These are phyloP conservation scores for Morella rubra DNA, from an alignment of 306 rosid genomes.

Conservation along the genomic window DNA sequence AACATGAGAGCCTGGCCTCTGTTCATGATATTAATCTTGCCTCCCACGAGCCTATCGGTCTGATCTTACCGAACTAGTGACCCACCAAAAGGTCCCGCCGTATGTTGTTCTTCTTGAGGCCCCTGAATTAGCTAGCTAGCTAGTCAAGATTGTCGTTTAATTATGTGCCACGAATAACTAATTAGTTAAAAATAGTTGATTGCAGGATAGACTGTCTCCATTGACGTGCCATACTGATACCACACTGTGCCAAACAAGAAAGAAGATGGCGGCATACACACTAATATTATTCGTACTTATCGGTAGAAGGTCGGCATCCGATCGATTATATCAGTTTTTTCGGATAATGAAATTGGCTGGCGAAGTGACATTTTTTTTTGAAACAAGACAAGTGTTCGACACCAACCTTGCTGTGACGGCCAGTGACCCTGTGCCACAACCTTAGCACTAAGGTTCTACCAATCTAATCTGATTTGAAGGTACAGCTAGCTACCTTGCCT, in stretches of 20 bases:
- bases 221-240: constrained; percentile 31
- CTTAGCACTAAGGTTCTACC: not conserved
- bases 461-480: too few relatives aligned
- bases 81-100: not conserved
- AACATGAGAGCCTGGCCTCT: not conserved
- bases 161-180: constrained; percentile 25
- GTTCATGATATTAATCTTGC: constrained; percentile 14
- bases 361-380: not conserved
- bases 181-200: constrained; percentile 47
- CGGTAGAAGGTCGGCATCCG: constrained; percentile 34
- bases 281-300: not conserved
- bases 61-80: constrained; percentile 16
- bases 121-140: too few relatives aligned
- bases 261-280: not conserved
- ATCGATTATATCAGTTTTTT: constrained; percentile 15
- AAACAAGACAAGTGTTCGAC: not conserved
- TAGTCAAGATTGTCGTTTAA: not conserved
- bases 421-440: not conserved
- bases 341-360: not conserved
- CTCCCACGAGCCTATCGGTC: constrained; percentile 30
- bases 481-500: too few relatives aligned
- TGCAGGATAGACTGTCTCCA: constrained; percentile 45
- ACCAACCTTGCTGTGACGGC: not conserved
- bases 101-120: not conserved
- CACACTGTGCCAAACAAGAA: not conserved